Conservation (phyloP, 352 stramenopile species). For the Globisporangium emineosum region DNA sequence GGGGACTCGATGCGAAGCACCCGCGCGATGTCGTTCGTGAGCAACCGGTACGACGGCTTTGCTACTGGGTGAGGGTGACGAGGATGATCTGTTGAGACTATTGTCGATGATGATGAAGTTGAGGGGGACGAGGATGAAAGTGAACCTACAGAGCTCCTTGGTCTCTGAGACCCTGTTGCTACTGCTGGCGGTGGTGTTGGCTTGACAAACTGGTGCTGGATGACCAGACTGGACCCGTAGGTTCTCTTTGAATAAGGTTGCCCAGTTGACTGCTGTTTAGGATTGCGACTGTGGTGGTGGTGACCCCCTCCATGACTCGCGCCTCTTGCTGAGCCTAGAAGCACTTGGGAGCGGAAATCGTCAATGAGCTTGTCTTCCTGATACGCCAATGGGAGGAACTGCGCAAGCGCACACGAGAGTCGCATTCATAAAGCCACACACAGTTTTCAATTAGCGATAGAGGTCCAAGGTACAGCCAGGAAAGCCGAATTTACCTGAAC, state of each 20-base stretch:
- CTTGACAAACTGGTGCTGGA: slow-evolving; percentile 47
- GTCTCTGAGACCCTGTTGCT: background rate
- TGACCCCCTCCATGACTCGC: slow-evolving; percentile 10
- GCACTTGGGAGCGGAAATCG: slow-evolving; percentile 27
- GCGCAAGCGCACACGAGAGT: background rate
- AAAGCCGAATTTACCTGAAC: slow-evolving; percentile 19
- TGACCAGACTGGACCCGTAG: slow-evolving; percentile 44
- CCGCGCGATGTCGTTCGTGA: slow-evolving; percentile 47
- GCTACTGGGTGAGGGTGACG: background rate
- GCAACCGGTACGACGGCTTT: slow-evolving; percentile 38
- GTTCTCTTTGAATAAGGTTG: slow-evolving; percentile 7
- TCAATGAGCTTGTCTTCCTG: slow-evolving; percentile 34
- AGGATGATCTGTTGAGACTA: background rate
- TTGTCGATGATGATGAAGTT: background rate
- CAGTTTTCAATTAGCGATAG: too few species aligned
- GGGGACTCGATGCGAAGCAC: slow-evolving; percentile 52
- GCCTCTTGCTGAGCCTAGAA: slow-evolving; percentile 17
- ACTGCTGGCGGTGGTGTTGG: background rate
- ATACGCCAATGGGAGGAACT: slow-evolving; percentile 52
- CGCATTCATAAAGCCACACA: background rate
- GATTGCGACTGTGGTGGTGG: slow-evolving; percentile 14
- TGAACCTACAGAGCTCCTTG: background rate
- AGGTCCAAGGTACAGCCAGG: background rate
- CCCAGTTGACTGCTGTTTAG: slow-evolving; percentile 12
- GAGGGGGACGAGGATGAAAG: background rate